These are phyloP conservation scores for Penicillium samsonianum DNA, from an alignment of 495 filamentous ascomycete species.

Conservation along the genomic window DNA sequence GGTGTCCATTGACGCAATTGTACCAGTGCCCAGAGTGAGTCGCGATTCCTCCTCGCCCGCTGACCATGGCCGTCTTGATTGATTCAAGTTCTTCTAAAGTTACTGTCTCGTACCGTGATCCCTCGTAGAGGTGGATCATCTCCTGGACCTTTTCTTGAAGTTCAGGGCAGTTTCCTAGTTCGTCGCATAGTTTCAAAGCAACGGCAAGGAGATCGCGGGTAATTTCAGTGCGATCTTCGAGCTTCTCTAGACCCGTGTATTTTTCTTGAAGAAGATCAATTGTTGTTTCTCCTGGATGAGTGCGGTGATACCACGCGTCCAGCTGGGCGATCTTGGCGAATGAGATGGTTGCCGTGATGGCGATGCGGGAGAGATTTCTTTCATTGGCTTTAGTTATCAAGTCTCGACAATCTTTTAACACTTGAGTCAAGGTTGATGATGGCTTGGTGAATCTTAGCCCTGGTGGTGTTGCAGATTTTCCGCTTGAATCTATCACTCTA, in stretches of 20 bases:
- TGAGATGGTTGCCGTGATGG: slow-evolving; percentile 13
- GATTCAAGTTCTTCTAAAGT: slow-evolving; percentile 16
- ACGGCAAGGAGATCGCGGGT: slow-evolving; percentile 6
- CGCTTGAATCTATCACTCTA: too few species aligned
- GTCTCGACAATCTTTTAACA: too few species aligned
- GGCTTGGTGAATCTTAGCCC: too few species aligned
- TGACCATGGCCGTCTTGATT: slow-evolving; percentile 17
- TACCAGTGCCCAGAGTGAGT: slow-evolving; percentile 25
- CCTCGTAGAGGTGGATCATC: slow-evolving; percentile 13
- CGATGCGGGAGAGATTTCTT: slow-evolving; percentile 13
- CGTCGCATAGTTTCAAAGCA: slow-evolving; percentile 11
- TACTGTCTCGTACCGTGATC: slow-evolving; percentile 14
- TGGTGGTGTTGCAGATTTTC: too few species aligned
- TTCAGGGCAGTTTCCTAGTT: slow-evolving; percentile 8
- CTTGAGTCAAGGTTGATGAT: too few species aligned
- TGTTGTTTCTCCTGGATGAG: too few species aligned
- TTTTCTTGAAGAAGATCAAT: too few species aligned
- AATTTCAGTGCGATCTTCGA: background rate
- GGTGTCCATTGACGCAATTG: slow-evolving; percentile 22
- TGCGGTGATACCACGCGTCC: slow-evolving; percentile 13
- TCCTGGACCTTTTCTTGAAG: slow-evolving; percentile 14
- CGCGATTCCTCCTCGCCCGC: slow-evolving; percentile 17
- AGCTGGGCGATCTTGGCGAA: slow-evolving; percentile 14
- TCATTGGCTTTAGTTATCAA: slow-evolving; percentile 15
- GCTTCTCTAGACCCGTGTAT: too few species aligned